Percentiles rank a stretch among this genome's conserved stretches.
phyloP scores from a whole-genome alignment of 2,329 filamentous ascomycete genomes.

The Hypoxylon rubiginosum region DNA sequence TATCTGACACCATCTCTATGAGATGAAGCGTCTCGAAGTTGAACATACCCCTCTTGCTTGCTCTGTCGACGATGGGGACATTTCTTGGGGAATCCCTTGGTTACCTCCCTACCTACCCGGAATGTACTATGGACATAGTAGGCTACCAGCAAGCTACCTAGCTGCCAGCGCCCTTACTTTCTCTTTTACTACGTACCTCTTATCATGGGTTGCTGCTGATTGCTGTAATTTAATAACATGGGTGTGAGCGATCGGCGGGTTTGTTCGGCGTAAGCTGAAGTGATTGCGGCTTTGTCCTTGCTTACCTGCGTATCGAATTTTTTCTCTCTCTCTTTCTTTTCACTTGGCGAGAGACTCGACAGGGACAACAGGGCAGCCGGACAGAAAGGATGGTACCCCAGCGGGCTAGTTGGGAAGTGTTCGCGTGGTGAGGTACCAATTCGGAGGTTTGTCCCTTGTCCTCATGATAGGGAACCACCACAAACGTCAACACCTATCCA shows the following conservation, averaged over 20 bases:
- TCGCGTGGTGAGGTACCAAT: conserved; percentile 25
- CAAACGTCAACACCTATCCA: conserved; percentile 15
- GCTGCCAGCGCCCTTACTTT: conserved; percentile 21
- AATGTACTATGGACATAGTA: not conserved
- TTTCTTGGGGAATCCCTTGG: conserved; percentile 15
- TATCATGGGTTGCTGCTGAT: conserved; percentile 18
- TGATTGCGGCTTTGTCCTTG: conserved; percentile 16
- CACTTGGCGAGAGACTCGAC: not conserved
- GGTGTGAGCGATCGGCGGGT: not conserved
- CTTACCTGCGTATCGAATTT: not conserved
- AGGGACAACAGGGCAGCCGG: not conserved
- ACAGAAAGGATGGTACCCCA: conserved; percentile 2
- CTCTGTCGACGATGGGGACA: not conserved
- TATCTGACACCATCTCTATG: conserved; percentile 1
- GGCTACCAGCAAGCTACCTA: not conserved
- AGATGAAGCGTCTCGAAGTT: not conserved
- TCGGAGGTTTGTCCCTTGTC: conserved; percentile 8
- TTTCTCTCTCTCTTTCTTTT: not conserved
- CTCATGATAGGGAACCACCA: conserved; percentile 27
- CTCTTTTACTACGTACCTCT: conserved; percentile 24
- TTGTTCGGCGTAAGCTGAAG: not conserved
- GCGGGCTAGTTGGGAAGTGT: conserved; percentile 9
- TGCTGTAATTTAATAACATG: conserved; percentile 11
- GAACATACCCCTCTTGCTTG: not conserved
- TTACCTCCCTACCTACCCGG: too few relatives aligned